A percentile compares a stretch with the other conserved stretches of the same genome.
Evolutionary conservation across 2,329 filamentous ascomycete species (phyloP).

Genomic region (Colletotrichum endophyticum): DNA sequence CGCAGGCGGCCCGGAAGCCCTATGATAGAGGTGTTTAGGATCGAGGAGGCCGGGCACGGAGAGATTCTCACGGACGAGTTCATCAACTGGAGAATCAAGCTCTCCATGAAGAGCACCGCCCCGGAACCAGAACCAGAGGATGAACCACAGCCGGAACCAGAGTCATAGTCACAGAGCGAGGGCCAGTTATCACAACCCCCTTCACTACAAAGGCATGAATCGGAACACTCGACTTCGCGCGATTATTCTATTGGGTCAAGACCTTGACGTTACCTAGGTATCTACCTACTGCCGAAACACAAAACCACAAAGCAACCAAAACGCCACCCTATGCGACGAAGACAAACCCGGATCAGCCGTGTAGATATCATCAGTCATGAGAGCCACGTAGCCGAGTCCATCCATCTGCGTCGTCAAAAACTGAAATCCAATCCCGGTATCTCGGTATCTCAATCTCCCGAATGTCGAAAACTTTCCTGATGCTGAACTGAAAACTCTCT

Average conservation of each 20-base stretch:
- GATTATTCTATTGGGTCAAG: neutral
- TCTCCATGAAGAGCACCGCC: constrained; percentile 39
- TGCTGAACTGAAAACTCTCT: neutral
- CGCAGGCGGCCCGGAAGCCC: constrained; percentile 66
- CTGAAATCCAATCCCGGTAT: neutral
- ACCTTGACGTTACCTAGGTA: constrained; percentile 17
- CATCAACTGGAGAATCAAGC: constrained; percentile 72
- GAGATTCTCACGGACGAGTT: constrained; percentile 80
- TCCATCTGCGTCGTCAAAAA: neutral
- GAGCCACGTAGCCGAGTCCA: neutral
- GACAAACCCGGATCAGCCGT: constrained; percentile 8
- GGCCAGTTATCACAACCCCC: accelerated
- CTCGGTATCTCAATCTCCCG: neutral
- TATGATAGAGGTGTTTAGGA: constrained; percentile 74
- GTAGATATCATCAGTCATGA: constrained; percentile 20
- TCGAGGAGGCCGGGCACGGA: constrained; percentile 77
- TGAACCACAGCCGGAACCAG: neutral
- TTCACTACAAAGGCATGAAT: neutral
- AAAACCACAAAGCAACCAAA: neutral
- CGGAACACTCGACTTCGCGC: neutral
- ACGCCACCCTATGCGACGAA: constrained; percentile 12
- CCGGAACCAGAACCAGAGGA: neutral
- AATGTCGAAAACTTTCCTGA: neutral
- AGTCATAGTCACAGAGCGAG: neutral
- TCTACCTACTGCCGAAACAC: constrained; percentile 9